Percentiles rank a stretch among this genome's conserved stretches.
Conservation (phyloP, 2,329 filamentous ascomycete species). For the Myriosclerotinia duriaeana region DNA sequence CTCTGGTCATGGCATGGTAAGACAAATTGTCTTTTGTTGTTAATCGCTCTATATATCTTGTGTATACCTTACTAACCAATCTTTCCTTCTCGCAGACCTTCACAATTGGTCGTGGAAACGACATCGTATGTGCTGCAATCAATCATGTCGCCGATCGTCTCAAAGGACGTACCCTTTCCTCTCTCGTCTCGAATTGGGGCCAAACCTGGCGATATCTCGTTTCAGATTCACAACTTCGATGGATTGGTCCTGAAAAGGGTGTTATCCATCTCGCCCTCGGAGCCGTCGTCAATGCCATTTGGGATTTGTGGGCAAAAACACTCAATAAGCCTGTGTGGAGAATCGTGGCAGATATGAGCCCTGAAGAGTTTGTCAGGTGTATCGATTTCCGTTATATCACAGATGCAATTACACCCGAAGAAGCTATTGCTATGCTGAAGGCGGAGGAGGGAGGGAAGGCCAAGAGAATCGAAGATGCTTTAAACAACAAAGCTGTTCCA, state of each 20-base stretch:
- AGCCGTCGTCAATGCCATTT: constrained; percentile 85
- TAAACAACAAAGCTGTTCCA: constrained; percentile 72
- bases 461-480: constrained; percentile 69
- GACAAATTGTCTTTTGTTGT: constrained; percentile 1
- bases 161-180: constrained; percentile 70
- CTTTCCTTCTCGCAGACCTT: constrained; percentile 58
- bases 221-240: constrained; percentile 83
- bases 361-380: constrained; percentile 81
- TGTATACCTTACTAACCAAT: constrained; percentile 21
- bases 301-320: constrained; percentile 93
- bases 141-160: constrained; percentile 74
- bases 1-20: constrained; percentile 76
- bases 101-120: constrained; percentile 86
- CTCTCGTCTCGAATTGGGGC: constrained; percentile 78
- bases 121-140: constrained; percentile 86
- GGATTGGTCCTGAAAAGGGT: constrained; percentile 93
- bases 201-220: constrained; percentile 91
- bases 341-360: constrained; percentile 85
- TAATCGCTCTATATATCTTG: not conserved
- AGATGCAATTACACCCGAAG: constrained; percentile 84
- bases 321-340: constrained; percentile 87
- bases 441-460: constrained; percentile 67
- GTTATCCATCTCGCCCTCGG: constrained; percentile 90
- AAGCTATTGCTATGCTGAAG: constrained; percentile 71
- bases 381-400: constrained; percentile 96